Conservation (phyloP, 768 basidiomycete genomes). For the Collybia sordida region DNA sequence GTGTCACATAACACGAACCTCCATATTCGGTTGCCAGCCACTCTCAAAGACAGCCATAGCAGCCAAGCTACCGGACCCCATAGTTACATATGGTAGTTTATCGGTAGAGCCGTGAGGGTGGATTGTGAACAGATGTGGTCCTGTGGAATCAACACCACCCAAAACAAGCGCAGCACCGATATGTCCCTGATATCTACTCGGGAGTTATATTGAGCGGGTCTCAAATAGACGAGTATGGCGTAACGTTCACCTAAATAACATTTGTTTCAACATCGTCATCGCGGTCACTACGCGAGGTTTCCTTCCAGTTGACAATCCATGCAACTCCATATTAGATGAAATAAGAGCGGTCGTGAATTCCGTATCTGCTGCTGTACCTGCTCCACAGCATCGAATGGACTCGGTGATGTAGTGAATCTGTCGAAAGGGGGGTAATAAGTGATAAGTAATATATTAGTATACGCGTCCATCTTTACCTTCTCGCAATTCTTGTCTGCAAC, state of each 20-base stretch:
- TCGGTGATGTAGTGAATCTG: conserved; percentile 98
- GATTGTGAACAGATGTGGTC: conserved; percentile 94
- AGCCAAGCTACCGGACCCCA: conserved; percentile 95
- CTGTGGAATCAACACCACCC: conserved; percentile 93
- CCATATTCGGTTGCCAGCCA: conserved; percentile 78
- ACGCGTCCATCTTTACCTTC: conserved; percentile 60
- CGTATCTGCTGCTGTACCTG: conserved; percentile 98
- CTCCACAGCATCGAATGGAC: conserved; percentile 95
- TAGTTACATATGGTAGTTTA: conserved; percentile 97
- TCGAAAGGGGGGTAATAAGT: background rate
- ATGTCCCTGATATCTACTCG: conserved; percentile 81
- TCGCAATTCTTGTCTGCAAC: conserved; percentile 99
- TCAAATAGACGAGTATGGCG: background rate
- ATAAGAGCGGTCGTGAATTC: conserved; percentile 94
- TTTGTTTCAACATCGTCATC: conserved; percentile 99
- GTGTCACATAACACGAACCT: conserved; percentile 43
- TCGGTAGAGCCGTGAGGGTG: conserved; percentile 97
- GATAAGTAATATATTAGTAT: background rate
- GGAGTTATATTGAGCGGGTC: background rate
- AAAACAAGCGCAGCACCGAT: conserved; percentile 95
- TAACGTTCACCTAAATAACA: conserved; percentile 74
- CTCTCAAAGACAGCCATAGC: conserved; percentile 99
- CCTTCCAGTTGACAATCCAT: conserved; percentile 85
- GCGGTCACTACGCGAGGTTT: conserved; percentile 95
- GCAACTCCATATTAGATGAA: conserved; percentile 93